phyloP scores from a whole-genome alignment of 108 stramenopile species.

The Aurantiochytrium sp. region DNA sequence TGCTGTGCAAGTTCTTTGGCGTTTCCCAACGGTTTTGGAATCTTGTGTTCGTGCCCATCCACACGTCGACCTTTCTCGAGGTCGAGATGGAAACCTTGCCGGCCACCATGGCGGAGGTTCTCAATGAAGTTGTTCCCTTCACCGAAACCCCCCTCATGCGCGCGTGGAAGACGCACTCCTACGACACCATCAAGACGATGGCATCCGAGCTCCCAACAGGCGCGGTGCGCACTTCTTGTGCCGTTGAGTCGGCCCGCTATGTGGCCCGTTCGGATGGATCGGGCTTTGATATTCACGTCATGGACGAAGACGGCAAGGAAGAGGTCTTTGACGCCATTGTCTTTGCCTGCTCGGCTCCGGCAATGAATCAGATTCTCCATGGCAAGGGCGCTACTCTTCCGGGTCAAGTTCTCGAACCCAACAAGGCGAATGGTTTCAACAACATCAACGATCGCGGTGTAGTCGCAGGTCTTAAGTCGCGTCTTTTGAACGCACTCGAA shows the following conservation, averaged over 20 bases:
- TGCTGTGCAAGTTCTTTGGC: not conserved
- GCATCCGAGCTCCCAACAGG: not conserved
- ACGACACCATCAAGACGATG: not conserved
- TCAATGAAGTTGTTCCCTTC: not conserved
- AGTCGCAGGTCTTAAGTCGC: not conserved
- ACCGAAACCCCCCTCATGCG: not conserved
- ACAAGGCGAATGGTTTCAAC: not conserved
- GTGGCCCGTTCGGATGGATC: not conserved
- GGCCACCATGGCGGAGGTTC: not conserved
- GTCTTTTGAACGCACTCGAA: not conserved
- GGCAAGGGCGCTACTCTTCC: not conserved
- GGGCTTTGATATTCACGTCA: not conserved
- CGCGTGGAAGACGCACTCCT: not conserved
- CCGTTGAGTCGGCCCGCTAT: not conserved
- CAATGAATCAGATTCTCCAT: not conserved
- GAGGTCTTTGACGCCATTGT: not conserved
- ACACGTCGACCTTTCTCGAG: not conserved
- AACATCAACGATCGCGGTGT: not conserved
- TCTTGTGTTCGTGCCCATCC: not conserved
- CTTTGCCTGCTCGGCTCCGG: conserved; percentile 6
- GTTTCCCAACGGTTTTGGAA: not conserved
- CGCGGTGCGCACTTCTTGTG: not conserved
- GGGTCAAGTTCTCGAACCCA: not conserved
- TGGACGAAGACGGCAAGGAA: not conserved
- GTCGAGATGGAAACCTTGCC: not conserved